Evolutionary conservation across 2,329 filamentous ascomycete species (phyloP).

Genomic region (Colletotrichum viniferum): DNA sequence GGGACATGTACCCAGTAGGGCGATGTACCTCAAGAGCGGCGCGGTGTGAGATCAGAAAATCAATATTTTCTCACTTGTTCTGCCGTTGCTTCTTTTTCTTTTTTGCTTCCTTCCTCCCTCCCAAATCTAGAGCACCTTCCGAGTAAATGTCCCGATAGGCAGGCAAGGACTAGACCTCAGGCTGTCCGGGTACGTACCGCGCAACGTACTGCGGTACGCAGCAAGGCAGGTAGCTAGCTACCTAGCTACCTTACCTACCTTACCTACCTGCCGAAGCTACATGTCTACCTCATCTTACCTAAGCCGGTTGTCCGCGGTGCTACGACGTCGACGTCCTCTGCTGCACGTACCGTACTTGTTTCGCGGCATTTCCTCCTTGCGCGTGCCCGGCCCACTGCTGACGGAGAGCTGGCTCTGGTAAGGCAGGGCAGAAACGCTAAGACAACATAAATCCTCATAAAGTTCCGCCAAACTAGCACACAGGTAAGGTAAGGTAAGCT

Average conservation of each 20-base stretch:
- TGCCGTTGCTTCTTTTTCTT: neutral
- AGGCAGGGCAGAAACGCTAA: constrained; percentile 7
- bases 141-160: neutral
- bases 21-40: neutral
- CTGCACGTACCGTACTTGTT: neutral
- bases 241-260: too few relatives aligned
- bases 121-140: neutral
- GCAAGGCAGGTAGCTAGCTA: neutral
- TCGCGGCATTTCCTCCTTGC: constrained; percentile 5
- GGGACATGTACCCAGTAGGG: neutral
- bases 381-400: neutral
- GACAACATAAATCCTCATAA: neutral
- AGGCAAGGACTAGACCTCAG: neutral
- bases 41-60: neutral
- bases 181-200: neutral
- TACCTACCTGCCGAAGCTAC: neutral
- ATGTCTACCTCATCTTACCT: neutral
- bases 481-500: neutral
- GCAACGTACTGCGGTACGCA: neutral
- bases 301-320: neutral
- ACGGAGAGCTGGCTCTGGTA: neutral
- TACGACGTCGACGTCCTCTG: neutral
- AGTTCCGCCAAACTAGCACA: neutral
- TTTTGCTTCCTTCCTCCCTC: neutral
- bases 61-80: neutral